Evolutionary conservation across 2,329 filamentous ascomycete genomes (phyloP), one percentile per base, ranked within the genome.

Genomic region (Mycosphaerella sp.): DNA sequence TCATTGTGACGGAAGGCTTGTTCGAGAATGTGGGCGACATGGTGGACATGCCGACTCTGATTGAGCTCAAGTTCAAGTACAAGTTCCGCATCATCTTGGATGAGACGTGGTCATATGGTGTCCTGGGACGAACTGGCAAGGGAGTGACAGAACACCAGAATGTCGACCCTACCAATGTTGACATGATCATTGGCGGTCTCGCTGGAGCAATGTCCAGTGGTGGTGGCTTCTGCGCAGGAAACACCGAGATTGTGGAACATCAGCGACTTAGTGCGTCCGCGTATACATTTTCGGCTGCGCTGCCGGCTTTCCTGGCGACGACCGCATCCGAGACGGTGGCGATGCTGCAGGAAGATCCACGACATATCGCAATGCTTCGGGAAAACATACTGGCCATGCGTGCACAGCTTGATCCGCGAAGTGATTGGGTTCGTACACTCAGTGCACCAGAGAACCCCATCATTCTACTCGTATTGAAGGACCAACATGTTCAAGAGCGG

Each of bases 21-120:
- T 98, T 95, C 62, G 94, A 98, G 73, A 89, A 86, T 50, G 80
- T 87, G 17, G 93, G 93, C 45, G 91, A 96, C 67, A 82, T 85
- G 62, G 82, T 85, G 17, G 80, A 97, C 67, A 73, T 98, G 56
- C 91, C 90, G 2, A 90, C 85, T 66, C 80, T 98, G 62, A 87
- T 97, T 57, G 91, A 95, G 68, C 78, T 98, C 61, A 96, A 96
- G 72, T 83, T 90, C 61, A 87, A 86, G 69, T 96, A 97, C 79
- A 98, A 96, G 74, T 98, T 97, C 75, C 89, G 93, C 63, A 81
- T 98, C 50, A 95, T 97, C 59, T 82, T 98, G 34, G 93, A 98
- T 69, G 93, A 98, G 75, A 95, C 90, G 1, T 95, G 88, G 85
- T 96, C 90, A 1, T 98, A 97, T 67, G 94, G 91, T 54, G 87